These are phyloP conservation scores for Scheffersomyces stipitis DNA, from an alignment of 805 yeast genomes.

Conservation along the genomic window DNA sequence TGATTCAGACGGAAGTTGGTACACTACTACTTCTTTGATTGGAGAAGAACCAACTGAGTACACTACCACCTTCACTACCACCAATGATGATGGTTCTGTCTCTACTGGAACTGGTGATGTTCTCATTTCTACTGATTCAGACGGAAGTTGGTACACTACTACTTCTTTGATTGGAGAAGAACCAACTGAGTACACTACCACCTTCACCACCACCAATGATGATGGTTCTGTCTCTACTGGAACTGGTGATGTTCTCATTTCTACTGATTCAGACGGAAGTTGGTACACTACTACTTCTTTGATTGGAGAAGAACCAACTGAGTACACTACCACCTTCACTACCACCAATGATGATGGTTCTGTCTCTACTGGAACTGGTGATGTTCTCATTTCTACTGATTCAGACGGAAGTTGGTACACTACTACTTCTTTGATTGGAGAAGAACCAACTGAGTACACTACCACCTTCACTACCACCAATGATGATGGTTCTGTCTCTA, in stretches of 20 bases:
- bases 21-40: slow-evolving; percentile 7
- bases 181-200: too few relatives aligned
- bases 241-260: too few relatives aligned
- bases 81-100: too few relatives aligned
- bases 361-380: slow-evolving; percentile 16
- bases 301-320: slow-evolving; percentile 2
- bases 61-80: too few relatives aligned
- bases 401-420: slow-evolving; percentile 14
- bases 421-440: slow-evolving; percentile 11
- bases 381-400: slow-evolving; percentile 15
- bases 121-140: slow-evolving; percentile 6
- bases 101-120: slow-evolving; percentile 8
- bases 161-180: too few relatives aligned
- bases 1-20: too few relatives aligned
- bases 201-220: too few relatives aligned
- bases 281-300: slow-evolving; percentile 15
- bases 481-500: slow-evolving; percentile 12
- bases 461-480: slow-evolving; percentile 16
- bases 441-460: slow-evolving; percentile 15
- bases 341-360: slow-evolving; percentile 14
- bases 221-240: too few relatives aligned
- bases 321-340: slow-evolving; percentile 17
- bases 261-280: too few relatives aligned
- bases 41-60: too few relatives aligned
- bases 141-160: background rate